Conservation (phyloP, 1,284 basidiomycete species). For the Golubevia pallescens region DNA sequence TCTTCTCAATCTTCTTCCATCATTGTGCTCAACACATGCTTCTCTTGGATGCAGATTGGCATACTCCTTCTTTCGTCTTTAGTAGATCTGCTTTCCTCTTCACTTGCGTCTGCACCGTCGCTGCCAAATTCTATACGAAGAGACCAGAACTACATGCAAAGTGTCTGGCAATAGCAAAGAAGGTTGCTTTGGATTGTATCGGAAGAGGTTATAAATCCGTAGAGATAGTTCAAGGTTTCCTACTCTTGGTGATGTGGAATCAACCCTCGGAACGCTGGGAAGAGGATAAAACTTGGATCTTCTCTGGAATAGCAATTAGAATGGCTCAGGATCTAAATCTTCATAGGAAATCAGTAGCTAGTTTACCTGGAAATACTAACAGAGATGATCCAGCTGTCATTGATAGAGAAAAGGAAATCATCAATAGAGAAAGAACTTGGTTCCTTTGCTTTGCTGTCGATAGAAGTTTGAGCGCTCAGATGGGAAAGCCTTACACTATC, state of each 20-base stretch:
- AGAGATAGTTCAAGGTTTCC: slow-evolving; percentile 70
- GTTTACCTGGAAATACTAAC: slow-evolving; percentile 53
- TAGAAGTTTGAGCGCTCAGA: slow-evolving; percentile 86
- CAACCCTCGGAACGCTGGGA: slow-evolving; percentile 73
- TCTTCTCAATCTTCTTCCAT: slow-evolving; percentile 78
- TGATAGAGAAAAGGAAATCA: slow-evolving; percentile 72
- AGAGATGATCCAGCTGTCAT: slow-evolving; percentile 57
- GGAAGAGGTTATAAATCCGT: slow-evolving; percentile 88
- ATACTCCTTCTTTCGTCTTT: slow-evolving; percentile 60
- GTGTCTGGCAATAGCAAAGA: slow-evolving; percentile 82
- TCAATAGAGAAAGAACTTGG: slow-evolving; percentile 94
- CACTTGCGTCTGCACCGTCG: slow-evolving; percentile 80
- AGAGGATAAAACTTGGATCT: slow-evolving; percentile 89
- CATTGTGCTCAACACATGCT: slow-evolving; percentile 62
- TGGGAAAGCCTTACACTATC: slow-evolving; percentile 86
- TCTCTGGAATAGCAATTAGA: slow-evolving; percentile 68
- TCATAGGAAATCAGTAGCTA: slow-evolving; percentile 77
- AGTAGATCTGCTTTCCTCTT: slow-evolving; percentile 59
- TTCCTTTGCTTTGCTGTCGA: slow-evolving; percentile 88
- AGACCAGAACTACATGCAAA: slow-evolving; percentile 82
- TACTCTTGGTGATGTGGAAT: slow-evolving; percentile 64
- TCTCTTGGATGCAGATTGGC: slow-evolving; percentile 60
- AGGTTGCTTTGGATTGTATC: slow-evolving; percentile 82
- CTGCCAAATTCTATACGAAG: slow-evolving; percentile 84
- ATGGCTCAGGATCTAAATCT: slow-evolving; percentile 96